Base-by-base conservation (phyloP, 768 basidiomycete genomes). In the Phylloporus sp. region DNA sequence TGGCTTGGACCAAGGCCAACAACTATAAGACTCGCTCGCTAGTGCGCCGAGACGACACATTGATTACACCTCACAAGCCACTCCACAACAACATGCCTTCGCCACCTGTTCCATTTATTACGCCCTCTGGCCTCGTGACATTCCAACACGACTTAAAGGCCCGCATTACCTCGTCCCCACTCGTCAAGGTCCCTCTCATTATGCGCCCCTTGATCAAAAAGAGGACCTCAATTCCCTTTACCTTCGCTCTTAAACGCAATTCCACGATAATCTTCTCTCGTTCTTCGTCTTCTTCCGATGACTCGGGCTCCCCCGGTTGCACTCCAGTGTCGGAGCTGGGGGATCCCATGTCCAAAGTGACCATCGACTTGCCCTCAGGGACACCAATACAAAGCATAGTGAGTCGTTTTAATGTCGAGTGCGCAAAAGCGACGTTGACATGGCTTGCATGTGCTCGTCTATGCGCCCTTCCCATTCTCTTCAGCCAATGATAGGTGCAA, bases 61-160 rank as follows among this genome's bases (percentile, higher is more conserved):
- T 6, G 40, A 58, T 53, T 52, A 53, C 56, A 49, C 58, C 61
- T 54, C 51, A 9, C 2, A 47, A 63, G 16, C 53, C 53, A 39
- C 53, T 50, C 22, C 36, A 42, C 52, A 22, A 54, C 61, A 28
- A 38, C 62, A 66, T 66, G 64, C 64, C 64, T 50, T 45, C 45
- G 4, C 48, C 64, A 53, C 53, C 56, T 65, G 49, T 58, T 53
- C 58, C 64, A 26, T 65, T 67, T 59, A 59, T 64, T 39, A 55
- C 56, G 48, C 48, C 52, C 54, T 62, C 60, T 24, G 35, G 62
- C 60, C 65, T 66, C 52, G 60, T 67, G 62, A 55, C 60, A 7
- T 48, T 66, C 6, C 65, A 55, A 26, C 65, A 57, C 53, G 62
- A 59, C 58, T 67, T 66, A 64, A 66, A 66, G 60, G 53, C 64